Evolutionary conservation across 2,329 filamentous ascomycete genomes (phyloP).

Genomic region (Spiromastix sp.): DNA sequence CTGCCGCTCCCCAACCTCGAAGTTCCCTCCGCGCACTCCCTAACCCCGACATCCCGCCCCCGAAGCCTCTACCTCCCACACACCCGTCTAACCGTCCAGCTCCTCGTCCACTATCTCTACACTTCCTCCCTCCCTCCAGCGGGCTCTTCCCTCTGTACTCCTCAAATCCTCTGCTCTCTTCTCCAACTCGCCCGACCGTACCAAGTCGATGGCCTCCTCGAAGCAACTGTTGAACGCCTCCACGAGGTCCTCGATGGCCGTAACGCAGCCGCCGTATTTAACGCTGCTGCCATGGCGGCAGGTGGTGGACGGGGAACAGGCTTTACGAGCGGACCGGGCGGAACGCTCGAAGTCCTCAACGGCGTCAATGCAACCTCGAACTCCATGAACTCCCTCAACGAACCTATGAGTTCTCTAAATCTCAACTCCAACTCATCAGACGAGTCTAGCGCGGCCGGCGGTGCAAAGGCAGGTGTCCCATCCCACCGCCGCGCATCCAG

Average conservation of each 20-base stretch:
- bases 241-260: conserved; percentile 83
- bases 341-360: conserved; percentile 33
- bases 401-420: conserved; percentile 17
- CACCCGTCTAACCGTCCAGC: conserved; percentile 78
- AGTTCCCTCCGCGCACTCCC: conserved; percentile 42
- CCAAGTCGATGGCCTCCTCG: conserved; percentile 80
- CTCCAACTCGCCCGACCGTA: conserved; percentile 90
- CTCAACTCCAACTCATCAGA: conserved; percentile 30
- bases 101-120: conserved; percentile 86
- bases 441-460: background rate
- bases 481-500: conserved; percentile 8
- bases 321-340: conserved; percentile 46
- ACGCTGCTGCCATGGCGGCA: conserved; percentile 94
- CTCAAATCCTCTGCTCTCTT: conserved; percentile 90
- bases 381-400: conserved; percentile 12
- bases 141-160: conserved; percentile 71
- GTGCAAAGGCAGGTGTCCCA: background rate
- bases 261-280: conserved; percentile 95
- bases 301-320: conserved; percentile 80
- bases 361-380: conserved; percentile 20
- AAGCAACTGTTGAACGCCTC: conserved; percentile 83
- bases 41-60: conserved; percentile 56
- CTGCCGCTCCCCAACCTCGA: conserved; percentile 32
- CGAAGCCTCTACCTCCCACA: conserved; percentile 88
- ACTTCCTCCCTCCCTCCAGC: conserved; percentile 75